Evolutionary conservation across 2,329 filamentous ascomycete genomes (phyloP), one percentile per base, ranked within the genome.

Genomic region (Aspergillus flavus): DNA sequence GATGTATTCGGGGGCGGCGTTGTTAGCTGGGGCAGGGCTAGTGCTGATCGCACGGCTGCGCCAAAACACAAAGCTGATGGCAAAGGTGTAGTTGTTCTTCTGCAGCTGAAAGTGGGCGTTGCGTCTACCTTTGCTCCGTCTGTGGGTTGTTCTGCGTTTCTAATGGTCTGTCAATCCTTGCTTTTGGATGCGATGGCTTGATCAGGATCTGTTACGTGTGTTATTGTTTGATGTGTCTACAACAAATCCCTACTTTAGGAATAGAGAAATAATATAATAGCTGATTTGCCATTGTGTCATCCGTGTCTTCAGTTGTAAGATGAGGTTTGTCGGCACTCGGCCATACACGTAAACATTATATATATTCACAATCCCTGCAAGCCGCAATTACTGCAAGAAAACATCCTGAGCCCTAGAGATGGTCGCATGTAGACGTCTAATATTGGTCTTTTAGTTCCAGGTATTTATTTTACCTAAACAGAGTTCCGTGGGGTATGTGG

Each of bases 1-100:
- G 23, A 58, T 58, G 56, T 58, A 41, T 58, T 45, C 56, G 16
- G 12, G 56, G n/a, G 39, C 32, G 16, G 36, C 30, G 30, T 21
- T 55, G 32, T 23, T 55, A 9, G 53, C 28, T 21, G 53, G 32
- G 21, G 32, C 53, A 6, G 19, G 21, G 5, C 11, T 55, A 1
- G 53, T 55, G 39, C 36, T 55, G 30, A 36, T 11, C 21, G 30
- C 30, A 11, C 28, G 53, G 5, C 53, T 55, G 28, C 53, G 30
- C 28, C 53, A 55, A 39, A 55, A 34, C n/a, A 21, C 30, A 9
- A 55, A 55, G 30, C 30, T 55, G 16, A 41, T 41, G 39, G 39
- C 39, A 19, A 41, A 41, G 16, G 39, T 41, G 39, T 41, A 41
- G 39, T 41, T 41, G 16, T n/a, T 41, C 39, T 41, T 41, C 16